Evolutionary conservation across 495 filamentous ascomycete species (phyloP), one percentile per base, ranked within the genome.

Genomic region (Podospora pseudopauciseta): DNA sequence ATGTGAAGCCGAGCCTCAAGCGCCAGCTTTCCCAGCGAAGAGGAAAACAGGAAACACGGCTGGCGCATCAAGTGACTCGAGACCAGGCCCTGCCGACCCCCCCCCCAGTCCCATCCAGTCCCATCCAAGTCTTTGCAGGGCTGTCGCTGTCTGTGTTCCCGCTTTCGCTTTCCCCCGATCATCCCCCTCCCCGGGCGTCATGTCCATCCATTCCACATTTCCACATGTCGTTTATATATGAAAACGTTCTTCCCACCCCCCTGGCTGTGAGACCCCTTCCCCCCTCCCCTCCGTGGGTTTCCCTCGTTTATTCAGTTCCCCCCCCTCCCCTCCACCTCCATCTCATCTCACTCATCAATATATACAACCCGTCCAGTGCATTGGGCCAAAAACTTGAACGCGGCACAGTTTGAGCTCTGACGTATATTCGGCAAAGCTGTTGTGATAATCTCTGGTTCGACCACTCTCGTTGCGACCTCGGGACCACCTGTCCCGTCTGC

Each of bases 401-500:
- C 66, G 64, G 65, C 67, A 63, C 69, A 60, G 66, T 60, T 32
- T 44, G 49, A 67, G 69, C 70, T 70, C 69, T 69, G 60, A 69
- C 70, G 67, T 74, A 72, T 73, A 76, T 66, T 74, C 74, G 74
- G 72, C 72, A 73, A 49, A 68, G 20, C 59, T 57, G 69, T 71
- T 64, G 70, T 49, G 74, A 72, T 74, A 72, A 55, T 71, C 27
- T 60, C 54, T 30, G 30, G 59, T 63, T 64, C 63, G 65, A 32
- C 72, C 69, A 72, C 65, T 76, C 68, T 65, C 67, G 54, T 71
- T 70, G 67, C 67, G 32, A 26, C 55, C 18, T 58, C 56, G 27
- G 27, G 64, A 53, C 63, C 69, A 66, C 70, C 68, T 71, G 67
- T 69, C 63, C 67, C 71, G 66, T 7, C 67, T 44, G 44, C 65